Conservation (phyloP, 2,329 filamentous ascomycete species). For the Pyricularia sp. region DNA sequence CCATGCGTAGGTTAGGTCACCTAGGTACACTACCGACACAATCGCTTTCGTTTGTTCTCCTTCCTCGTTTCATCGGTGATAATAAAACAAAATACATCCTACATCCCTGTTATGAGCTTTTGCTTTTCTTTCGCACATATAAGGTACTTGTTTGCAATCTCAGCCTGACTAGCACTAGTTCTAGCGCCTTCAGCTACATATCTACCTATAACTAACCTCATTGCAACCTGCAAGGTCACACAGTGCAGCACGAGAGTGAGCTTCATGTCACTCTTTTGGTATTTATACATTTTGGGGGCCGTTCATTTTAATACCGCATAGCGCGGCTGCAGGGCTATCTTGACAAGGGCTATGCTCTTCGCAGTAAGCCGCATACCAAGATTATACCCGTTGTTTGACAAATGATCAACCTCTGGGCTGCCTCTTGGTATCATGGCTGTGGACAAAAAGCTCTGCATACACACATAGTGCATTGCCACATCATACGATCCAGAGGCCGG, state of each 20-base stretch:
- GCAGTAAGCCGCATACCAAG: background rate
- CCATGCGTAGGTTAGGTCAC: too few relatives aligned
- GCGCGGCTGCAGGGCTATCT: background rate
- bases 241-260: background rate
- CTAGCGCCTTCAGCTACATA: too few relatives aligned
- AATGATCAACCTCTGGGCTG: background rate
- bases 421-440: background rate
- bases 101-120: background rate
- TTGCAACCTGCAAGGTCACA: background rate
- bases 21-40: too few relatives aligned
- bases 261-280: background rate
- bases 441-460: background rate
- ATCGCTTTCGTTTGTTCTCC: background rate
- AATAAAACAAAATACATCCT: background rate
- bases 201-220: background rate
- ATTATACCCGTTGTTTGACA: background rate
- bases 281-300: background rate
- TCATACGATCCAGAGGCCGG: background rate
- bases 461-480: background rate
- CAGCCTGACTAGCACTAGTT: background rate
- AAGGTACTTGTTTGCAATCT: background rate
- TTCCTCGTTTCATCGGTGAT: background rate
- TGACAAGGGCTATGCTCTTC: background rate
- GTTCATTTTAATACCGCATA: background rate
- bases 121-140: background rate